Base-by-base conservation (phyloP, 345 rosid genomes). In the Linum usitatissimum region DNA sequence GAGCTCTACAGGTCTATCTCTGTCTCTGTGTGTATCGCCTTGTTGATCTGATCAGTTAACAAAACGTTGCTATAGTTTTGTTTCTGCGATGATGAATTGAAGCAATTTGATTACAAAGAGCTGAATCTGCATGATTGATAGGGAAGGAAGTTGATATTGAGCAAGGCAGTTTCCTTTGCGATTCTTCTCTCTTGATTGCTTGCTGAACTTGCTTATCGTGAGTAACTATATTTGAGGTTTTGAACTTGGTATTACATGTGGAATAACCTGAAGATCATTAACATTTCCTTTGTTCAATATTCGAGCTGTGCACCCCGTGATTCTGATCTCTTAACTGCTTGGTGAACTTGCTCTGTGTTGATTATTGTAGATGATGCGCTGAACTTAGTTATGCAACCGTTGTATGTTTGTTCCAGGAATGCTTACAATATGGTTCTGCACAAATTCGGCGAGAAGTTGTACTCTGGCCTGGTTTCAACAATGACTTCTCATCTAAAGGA, bases 371-470 rank as follows among this genome's bases (percentile, higher is more conserved):
- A 34, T 34, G 38, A 7, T 34, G 38, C 38, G 38, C 8, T 34
- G 38, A 34, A 34, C 38, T 34, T 34, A 39, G 28, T 68, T 23
- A 19, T 56, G 63, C 20, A 51, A 39, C 40, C 61, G 56, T 49
- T 13, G 30, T 9, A 58, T 39, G 62, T 0, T 74, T 64, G 62
- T 67, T 66, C 53, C 78, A 93, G 99, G 82, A 90, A 90, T 67
- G 99, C 99, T 6, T 93, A 93, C 83, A 90, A 90, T 68, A 93
- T 93, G 99, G 99, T 93, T 65, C 88, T 93, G 62, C 96, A 93
- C 75, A 93, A 93, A 80, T 90, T 83, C 60, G 99, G 97, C 6
- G 99, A 93, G 67, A 87, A 79, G 79, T 77, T 93, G 39, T 93
- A 90, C 62, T 70, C 80, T 5, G 99, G 97, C 36, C 76, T 93